Evolutionary conservation across 2,329 filamentous ascomycete genomes (phyloP).

Genomic region (Penicillium nordicum): DNA sequence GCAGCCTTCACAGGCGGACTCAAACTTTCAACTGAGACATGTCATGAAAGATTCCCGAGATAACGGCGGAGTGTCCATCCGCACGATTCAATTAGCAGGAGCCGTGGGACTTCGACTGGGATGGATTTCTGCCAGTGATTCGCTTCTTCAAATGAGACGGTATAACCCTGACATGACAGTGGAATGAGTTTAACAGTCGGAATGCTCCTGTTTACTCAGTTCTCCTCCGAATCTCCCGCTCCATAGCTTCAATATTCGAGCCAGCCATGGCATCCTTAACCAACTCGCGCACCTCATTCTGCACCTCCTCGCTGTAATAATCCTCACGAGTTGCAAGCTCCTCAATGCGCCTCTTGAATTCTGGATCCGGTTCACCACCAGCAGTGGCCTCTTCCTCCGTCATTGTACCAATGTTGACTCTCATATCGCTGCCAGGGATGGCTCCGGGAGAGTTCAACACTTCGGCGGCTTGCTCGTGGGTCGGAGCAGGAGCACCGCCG

Average conservation of each 20-base stretch:
- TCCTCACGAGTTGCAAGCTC: constrained; percentile 80
- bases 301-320: constrained; percentile 75
- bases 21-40: not conserved
- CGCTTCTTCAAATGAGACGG: too few species aligned
- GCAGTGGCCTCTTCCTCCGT: constrained; percentile 55
- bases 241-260: constrained; percentile 57
- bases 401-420: constrained; percentile 74
- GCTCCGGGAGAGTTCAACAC: constrained; percentile 53
- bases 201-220: constrained; percentile 47
- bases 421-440: constrained; percentile 67
- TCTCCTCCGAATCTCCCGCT: constrained; percentile 62
- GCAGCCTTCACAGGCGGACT: not conserved
- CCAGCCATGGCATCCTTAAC: constrained; percentile 76
- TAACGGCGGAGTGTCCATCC: not conserved
- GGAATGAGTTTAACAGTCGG: not conserved
- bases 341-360: constrained; percentile 82
- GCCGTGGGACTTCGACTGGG: not conserved
- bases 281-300: constrained; percentile 72
- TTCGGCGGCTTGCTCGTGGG: constrained; percentile 26
- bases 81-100: not conserved
- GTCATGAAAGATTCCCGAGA: not conserved
- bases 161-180: too few species aligned
- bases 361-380: constrained; percentile 68
- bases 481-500: constrained; percentile 26
- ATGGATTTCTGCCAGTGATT: not conserved